phyloP scores from a whole-genome alignment of 2,329 filamentous ascomycete species.

The Chaetomium globosum region DNA sequence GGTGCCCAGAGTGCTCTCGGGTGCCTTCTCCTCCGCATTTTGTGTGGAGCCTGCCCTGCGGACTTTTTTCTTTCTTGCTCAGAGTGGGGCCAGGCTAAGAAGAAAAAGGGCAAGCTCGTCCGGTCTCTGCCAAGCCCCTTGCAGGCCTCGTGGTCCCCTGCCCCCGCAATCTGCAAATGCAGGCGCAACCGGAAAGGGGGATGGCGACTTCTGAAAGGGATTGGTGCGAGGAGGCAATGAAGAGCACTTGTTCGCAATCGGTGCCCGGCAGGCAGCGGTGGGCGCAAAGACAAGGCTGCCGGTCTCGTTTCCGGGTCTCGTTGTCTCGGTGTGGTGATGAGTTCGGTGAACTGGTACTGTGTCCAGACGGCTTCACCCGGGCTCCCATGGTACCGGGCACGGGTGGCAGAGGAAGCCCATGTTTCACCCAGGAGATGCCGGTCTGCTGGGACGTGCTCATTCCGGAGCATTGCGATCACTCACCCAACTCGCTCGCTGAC shows the following conservation, averaged over 20 bases:
- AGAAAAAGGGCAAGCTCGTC: slow-evolving; percentile 1
- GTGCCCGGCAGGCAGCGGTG: not conserved
- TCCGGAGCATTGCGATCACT: not conserved
- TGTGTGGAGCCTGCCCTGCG: not conserved
- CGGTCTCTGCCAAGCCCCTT: slow-evolving; percentile 19
- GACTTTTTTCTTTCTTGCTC: slow-evolving; percentile 15
- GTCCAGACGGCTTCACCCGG: not conserved
- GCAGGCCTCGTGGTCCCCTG: slow-evolving; percentile 15
- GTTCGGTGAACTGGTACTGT: not conserved
- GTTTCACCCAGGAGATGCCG: not conserved
- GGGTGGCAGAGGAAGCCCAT: not conserved
- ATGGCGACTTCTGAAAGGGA: slow-evolving; percentile 3
- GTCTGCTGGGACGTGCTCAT: not conserved
- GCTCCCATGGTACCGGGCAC: slow-evolving; percentile 21
- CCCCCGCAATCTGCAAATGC: slow-evolving; percentile 27
- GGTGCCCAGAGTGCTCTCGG: no score
- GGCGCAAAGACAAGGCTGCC: not conserved
- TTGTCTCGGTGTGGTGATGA: slow-evolving; percentile 9
- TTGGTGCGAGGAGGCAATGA: not conserved
- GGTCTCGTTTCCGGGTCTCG: not conserved
- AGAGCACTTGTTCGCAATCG: not conserved
- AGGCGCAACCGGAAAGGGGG: slow-evolving; percentile 21
- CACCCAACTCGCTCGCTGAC: not conserved
- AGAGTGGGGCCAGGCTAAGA: slow-evolving; percentile 18
- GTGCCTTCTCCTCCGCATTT: slow-evolving; percentile 19